Conservation (phyloP, 768 basidiomycete species). For the Boletus tomentosulus region DNA sequence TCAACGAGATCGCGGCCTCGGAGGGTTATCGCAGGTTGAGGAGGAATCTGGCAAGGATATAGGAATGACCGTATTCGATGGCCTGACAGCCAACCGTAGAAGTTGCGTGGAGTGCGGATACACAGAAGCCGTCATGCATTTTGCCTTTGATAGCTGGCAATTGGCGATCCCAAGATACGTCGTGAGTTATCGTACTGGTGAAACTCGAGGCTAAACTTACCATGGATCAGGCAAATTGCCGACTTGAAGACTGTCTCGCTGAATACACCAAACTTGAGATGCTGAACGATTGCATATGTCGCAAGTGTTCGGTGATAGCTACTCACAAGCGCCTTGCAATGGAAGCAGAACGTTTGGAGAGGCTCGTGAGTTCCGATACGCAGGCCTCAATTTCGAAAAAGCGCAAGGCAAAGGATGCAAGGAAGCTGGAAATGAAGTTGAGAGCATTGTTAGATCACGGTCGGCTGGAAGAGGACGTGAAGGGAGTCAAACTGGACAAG, state of each 20-base stretch:
- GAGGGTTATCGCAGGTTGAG: constrained; percentile 40
- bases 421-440: constrained; percentile 59
- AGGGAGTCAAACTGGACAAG: constrained; percentile 76
- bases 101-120: constrained; percentile 90
- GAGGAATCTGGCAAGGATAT: constrained; percentile 33
- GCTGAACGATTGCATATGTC: constrained; percentile 88
- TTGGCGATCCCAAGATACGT: constrained; percentile 63
- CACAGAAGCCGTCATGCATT: constrained; percentile 92
- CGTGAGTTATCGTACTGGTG: constrained; percentile 40
- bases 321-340: constrained; percentile 62
- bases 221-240: constrained; percentile 50
- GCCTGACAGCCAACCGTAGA: constrained; percentile 83
- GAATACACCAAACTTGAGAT: constrained; percentile 89
- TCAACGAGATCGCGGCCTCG: constrained; percentile 66
- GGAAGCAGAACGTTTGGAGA: constrained; percentile 58
- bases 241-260: constrained; percentile 76
- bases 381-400: constrained; percentile 67
- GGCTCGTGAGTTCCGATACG: constrained; percentile 25
- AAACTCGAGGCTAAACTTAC: constrained; percentile 7
- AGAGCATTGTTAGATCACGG: constrained; percentile 64
- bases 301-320: constrained; percentile 81
- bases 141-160: constrained; percentile 82
- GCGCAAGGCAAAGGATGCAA: constrained; percentile 68
- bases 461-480: constrained; percentile 79
- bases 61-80: constrained; percentile 78